These are phyloP conservation scores for Geotrichum restrictum DNA, from an alignment of 1,139 yeast genomes.

Conservation along the genomic window DNA sequence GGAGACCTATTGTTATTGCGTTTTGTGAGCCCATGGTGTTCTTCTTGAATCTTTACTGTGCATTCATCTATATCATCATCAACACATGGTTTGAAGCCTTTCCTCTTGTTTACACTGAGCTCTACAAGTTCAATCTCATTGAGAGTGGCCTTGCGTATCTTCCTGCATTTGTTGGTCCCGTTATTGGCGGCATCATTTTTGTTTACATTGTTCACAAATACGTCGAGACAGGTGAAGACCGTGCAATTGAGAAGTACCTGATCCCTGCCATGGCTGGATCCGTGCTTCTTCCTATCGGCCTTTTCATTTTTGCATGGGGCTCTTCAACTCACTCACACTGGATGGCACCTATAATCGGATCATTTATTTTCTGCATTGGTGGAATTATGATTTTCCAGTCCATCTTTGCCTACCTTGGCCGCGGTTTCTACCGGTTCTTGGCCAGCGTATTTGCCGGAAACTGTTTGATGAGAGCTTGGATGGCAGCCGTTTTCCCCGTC, in stretches of 20 bases:
- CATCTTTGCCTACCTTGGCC: constrained; percentile 63
- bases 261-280: constrained; percentile 48
- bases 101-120: constrained; percentile 51
- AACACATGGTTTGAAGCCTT: constrained; percentile 61
- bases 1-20: constrained; percentile 44
- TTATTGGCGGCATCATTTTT: constrained; percentile 28
- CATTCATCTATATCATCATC: constrained; percentile 52
- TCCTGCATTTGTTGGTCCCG: constrained; percentile 46
- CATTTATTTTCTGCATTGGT: constrained; percentile 73
- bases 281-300: constrained; percentile 57
- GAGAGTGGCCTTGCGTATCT: constrained; percentile 49
- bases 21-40: constrained; percentile 38
- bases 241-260: constrained; percentile 22
- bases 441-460: constrained; percentile 59
- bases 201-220: constrained; percentile 9
- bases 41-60: constrained; percentile 45
- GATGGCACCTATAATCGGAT: constrained; percentile 75
- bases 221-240: background rate
- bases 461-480: constrained; percentile 47
- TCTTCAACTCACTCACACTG: constrained; percentile 60
- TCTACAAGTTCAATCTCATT: constrained; percentile 48
- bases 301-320: constrained; percentile 82
- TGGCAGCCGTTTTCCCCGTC: constrained; percentile 56
- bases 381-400: constrained; percentile 69
- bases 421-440: constrained; percentile 66